Conservation (phyloP, 257 asterid species). For the Marsdenia floribunda region DNA sequence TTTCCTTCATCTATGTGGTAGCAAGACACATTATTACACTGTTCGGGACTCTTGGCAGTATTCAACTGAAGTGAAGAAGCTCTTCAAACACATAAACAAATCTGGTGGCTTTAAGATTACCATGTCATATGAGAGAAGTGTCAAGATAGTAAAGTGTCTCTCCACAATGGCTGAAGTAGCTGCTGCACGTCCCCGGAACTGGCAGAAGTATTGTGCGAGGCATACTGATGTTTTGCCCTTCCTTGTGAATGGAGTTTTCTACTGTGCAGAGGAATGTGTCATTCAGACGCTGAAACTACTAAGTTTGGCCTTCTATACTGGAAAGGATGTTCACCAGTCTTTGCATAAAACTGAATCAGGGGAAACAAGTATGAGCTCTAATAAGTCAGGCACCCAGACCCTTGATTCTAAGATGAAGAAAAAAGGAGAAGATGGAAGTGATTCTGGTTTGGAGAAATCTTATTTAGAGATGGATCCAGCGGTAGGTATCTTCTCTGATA, state of each 20-base stretch:
- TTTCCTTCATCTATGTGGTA: constrained; percentile 93
- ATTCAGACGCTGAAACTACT: constrained; percentile 78
- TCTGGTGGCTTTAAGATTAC: constrained; percentile 90
- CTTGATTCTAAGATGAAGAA: constrained; percentile 82
- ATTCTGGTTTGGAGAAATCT: constrained; percentile 66
- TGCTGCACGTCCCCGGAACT: constrained; percentile 89
- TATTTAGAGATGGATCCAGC: constrained; percentile 92
- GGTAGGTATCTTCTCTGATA: constrained; percentile 63
- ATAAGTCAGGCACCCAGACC: constrained; percentile 59
- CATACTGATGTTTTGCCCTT: constrained; percentile 74
- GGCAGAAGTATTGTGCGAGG: constrained; percentile 95
- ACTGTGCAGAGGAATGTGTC: constrained; percentile 90
- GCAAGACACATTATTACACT: constrained; percentile 97
- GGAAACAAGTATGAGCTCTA: constrained; percentile 53
- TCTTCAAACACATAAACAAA: constrained; percentile 78
- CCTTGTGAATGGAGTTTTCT: constrained; percentile 78
- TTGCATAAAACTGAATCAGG: constrained; percentile 73
- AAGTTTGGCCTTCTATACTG: constrained; percentile 84
- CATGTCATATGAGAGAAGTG: constrained; percentile 89
- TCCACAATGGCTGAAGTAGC: constrained; percentile 91
- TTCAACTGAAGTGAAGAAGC: constrained; percentile 83
- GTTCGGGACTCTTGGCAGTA: constrained; percentile 96
- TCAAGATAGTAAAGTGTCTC: constrained; percentile 88
- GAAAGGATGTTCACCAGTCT: constrained; percentile 65
- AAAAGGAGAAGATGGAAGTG: constrained; percentile 91